A percentile compares a stretch with the other conserved stretches of the same genome.
Evolutionary conservation across 2,329 filamentous ascomycete genomes (phyloP).

Genomic region (Aspergillus tanneri): DNA sequence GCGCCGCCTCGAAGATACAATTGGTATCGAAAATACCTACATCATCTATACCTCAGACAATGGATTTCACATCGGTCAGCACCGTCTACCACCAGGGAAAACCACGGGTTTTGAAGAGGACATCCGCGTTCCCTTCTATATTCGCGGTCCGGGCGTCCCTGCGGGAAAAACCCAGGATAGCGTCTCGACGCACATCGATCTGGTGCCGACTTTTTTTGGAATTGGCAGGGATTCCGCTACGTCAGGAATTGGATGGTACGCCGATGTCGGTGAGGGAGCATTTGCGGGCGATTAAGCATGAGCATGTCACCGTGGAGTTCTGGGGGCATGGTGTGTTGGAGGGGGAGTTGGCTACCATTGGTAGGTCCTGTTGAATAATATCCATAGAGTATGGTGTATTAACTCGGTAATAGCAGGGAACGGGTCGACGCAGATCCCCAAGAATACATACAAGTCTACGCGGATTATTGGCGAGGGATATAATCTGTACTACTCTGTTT

Average conservation of each 20-base stretch:
- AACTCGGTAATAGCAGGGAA: constrained; percentile 14
- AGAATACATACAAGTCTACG: constrained; percentile 43
- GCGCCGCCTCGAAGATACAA: constrained; percentile 41
- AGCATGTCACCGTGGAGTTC: constrained; percentile 60
- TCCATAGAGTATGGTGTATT: not conserved
- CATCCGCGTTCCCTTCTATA: constrained; percentile 59
- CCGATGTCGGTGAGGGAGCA: constrained; percentile 47
- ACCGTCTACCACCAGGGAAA: constrained; percentile 59
- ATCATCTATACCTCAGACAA: constrained; percentile 63
- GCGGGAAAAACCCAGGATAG: constrained; percentile 43
- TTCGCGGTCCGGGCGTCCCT: constrained; percentile 59
- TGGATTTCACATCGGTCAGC: constrained; percentile 61
- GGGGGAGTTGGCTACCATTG: constrained; percentile 28
- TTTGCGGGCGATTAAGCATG: constrained; percentile 38
- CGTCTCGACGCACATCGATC: constrained; percentile 63
- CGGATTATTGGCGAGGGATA: constrained; percentile 36
- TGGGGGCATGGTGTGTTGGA: constrained; percentile 48
- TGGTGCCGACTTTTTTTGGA: constrained; percentile 61
- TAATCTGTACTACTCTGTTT: constrained; percentile 42
- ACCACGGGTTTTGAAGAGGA: constrained; percentile 60
- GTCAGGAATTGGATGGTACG: constrained; percentile 57
- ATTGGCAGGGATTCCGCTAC: constrained; percentile 40
- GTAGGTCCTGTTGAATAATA: constrained; percentile 17
- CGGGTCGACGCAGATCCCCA: constrained; percentile 22
- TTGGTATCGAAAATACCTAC: constrained; percentile 55